phyloP scores from a whole-genome alignment of 2,329 filamentous ascomycete species.

The Colletotrichum echinochloae region DNA sequence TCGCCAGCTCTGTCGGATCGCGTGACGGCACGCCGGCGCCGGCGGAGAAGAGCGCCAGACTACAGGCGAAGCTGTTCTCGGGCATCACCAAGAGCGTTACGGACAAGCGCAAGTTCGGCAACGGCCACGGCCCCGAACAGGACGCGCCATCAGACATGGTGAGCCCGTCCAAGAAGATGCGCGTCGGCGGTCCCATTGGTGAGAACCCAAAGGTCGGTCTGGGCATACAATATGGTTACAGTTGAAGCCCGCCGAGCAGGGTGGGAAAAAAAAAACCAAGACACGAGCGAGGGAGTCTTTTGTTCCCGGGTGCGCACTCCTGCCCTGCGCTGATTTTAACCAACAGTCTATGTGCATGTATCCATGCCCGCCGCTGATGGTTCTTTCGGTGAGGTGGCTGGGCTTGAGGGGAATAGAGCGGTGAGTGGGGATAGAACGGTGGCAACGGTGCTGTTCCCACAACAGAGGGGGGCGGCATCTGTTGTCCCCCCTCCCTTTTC shows the following conservation, averaged over 20 bases:
- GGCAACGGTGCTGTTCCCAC: constrained; percentile 27
- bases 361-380: constrained; percentile 13
- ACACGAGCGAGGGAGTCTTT: not conserved
- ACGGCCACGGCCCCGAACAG: constrained; percentile 47
- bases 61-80: constrained; percentile 65
- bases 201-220: constrained; percentile 59
- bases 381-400: constrained; percentile 35
- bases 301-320: not conserved
- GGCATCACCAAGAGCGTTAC: constrained; percentile 56
- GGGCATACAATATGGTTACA: constrained; percentile 62
- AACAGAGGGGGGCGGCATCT: not conserved
- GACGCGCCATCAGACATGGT: constrained; percentile 50
- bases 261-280: not conserved
- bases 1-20: constrained; percentile 57
- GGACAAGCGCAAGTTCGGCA: constrained; percentile 66
- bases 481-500: not conserved
- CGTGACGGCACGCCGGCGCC: constrained; percentile 59
- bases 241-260: not conserved
- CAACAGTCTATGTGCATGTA: not conserved
- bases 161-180: constrained; percentile 65
- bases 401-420: constrained; percentile 28
- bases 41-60: constrained; percentile 58
- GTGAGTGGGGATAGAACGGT: constrained; percentile 41
- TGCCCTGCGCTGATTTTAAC: not conserved
- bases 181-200: constrained; percentile 54